Evolutionary conservation across 2,329 filamentous ascomycete species (phyloP), one percentile per base, ranked within the genome.

Genomic region (Sarocladium oryzae): DNA sequence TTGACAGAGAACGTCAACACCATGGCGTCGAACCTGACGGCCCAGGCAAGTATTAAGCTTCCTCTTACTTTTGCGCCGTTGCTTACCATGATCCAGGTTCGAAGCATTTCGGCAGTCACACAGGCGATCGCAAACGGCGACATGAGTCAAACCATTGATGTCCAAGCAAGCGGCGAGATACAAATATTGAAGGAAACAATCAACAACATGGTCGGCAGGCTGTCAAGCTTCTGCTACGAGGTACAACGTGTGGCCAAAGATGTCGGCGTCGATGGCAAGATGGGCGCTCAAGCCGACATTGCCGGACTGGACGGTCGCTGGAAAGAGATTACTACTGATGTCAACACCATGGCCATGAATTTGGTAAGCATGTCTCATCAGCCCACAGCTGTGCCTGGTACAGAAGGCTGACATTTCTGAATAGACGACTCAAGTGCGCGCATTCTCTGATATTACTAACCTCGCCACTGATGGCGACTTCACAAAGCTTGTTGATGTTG

Each of bases 401-500:
- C 55, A 77, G 95, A 8, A n/a, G 5, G 21, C 13, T 28, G 8
- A 30, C 21, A 33, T 26, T 32, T 4, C 20, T 8, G 4, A 5
- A 20, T 23, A 48, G 74, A 97, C 92, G 3, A 93, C 92, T 1
- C 93, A 99, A 79, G 93, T 99, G 61, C 86, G 93, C 60, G 93
- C 93, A 33, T 99, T 99, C 68, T 93, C 91, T 51, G 92, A 97
- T 66, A 97, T 99, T 61, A 96, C 92, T n/a, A 95, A 96, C 67
- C 84, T 93, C 33, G 93, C 93, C 24, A 96, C 92, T 53, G 91
- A 96, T 65, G 93, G 93, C 56, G 92, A 99, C 69, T 97, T 97
- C 67, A 95, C 89, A 21, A 95, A 96, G 66, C 83, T 95, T 53
- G 92, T 99, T 66, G 95, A 93, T 45, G 92, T 99, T 16, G 91